Base-by-base conservation (phyloP, 2,329 filamentous ascomycete genomes). In the Sclerotinia sclerotiorum region DNA sequence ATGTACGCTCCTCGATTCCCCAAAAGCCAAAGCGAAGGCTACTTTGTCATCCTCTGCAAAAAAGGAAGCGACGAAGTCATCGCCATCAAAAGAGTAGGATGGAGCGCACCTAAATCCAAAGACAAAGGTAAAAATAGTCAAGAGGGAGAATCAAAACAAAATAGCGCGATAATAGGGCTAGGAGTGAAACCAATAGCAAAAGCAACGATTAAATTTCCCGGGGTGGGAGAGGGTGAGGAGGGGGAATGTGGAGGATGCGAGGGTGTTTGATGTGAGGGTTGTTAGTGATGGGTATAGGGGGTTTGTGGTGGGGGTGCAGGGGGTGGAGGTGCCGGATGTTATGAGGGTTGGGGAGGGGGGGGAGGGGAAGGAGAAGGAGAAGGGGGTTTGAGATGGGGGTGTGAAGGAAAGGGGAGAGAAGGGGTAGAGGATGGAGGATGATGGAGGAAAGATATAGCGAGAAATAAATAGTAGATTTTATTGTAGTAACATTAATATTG, bases 11-110 rank as follows among this genome's bases (percentile, higher is more conserved):
- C 96, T 3, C 85, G 87, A 29, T 98, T 97, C 80, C 94, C 94
- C 1, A 99, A 99, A 80, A 88, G 93, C 21, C 95, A 99, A 79
- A 95, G 88, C 0, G 95, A 99, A 76, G 94, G 94, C 0, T 98
- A 90, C 86, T 98, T 99, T 79, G 87, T 95, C 19, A 77, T 98
- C 29, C 84, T 97, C 0, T 89, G 88, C 8, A 88, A 91, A 73
- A 75, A 85, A 2, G 82, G 81, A 0, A 85, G 81, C 8, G 92
- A 94, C 69, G 92, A 97, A 73, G 84, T 98, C 51, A 79, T 97
- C 5, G 94, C 91, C 3, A 83, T 99, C 71, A 98, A 97, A 84
- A 84, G 95, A 42, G 86, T 95, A 0, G 89, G 88, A 1, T 98
- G 95, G 94, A 78, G 76, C 60, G 69, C 77, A 69, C 42, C 49